These are phyloP conservation scores for Sanghuangporus sanghuang DNA, from an alignment of 1,284 basidiomycete genomes.

Conservation along the genomic window DNA sequence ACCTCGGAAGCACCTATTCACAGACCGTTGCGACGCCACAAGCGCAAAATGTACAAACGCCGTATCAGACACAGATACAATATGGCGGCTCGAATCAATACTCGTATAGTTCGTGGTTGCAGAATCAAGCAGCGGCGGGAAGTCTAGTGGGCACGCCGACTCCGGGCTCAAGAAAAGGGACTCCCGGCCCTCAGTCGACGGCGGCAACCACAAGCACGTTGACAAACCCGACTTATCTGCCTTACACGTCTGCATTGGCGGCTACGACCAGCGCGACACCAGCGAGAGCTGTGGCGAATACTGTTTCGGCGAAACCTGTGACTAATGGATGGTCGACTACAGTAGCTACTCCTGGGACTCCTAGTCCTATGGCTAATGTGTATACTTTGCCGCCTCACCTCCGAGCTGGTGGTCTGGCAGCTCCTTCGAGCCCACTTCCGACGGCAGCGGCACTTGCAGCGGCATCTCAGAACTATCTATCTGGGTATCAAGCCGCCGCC, in stretches of 20 bases:
- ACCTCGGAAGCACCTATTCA: not conserved
- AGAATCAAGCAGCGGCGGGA: not conserved
- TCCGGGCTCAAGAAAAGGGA: constrained; percentile 6
- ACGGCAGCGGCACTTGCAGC: not conserved
- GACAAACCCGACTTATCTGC: constrained; percentile 5
- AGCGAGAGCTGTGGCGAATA: constrained; percentile 16
- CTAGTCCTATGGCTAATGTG: not conserved
- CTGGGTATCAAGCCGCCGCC: constrained; percentile 6
- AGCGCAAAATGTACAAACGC: not conserved
- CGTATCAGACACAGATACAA: not conserved
- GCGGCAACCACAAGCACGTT: not conserved
- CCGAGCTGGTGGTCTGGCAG: not conserved
- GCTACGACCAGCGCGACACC: constrained; percentile 10
- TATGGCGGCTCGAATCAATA: constrained; percentile 4
- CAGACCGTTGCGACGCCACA: constrained; percentile 9
- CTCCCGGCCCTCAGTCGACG: constrained; percentile 4
- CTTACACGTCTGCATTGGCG: constrained; percentile 4
- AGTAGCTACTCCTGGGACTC: not conserved
- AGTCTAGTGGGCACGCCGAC: constrained; percentile 4
- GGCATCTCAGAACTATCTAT: constrained; percentile 1
- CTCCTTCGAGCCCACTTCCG: constrained; percentile 1
- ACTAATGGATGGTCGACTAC: constrained; percentile 13
- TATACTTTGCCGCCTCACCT: constrained; percentile 14
- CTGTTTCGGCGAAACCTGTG: constrained; percentile 9
- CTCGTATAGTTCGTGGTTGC: constrained; percentile 10